Evolutionary conservation across 345 rosid species (phyloP).

Genomic region (Dipteronia sinensis): DNA sequence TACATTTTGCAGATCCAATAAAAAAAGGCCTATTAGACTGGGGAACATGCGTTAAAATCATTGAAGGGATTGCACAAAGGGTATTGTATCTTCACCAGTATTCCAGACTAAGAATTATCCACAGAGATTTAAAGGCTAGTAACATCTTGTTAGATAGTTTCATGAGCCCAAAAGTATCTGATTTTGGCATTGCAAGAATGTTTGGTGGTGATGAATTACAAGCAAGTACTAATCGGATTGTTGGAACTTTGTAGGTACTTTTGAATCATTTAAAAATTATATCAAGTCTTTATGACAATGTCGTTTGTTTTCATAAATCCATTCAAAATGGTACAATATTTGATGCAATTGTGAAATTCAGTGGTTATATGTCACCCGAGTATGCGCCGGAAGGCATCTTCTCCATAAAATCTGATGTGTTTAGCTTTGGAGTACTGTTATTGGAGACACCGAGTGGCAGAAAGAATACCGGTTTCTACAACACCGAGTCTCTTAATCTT

Average conservation of each 20-base stretch:
- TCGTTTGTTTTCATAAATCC: no score
- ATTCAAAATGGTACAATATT: no score
- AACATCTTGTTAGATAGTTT: slow-evolving; percentile 47
- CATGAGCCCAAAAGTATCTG: slow-evolving; percentile 52
- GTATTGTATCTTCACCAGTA: slow-evolving; percentile 60
- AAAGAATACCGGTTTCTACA: no score
- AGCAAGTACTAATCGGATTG: slow-evolving; percentile 42
- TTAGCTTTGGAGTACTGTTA: no score
- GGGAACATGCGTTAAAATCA: slow-evolving; percentile 36
- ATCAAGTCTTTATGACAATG: no score
- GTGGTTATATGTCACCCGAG: no score
- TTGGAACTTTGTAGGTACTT: slow-evolving; percentile 47
- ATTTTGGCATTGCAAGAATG: slow-evolving; percentile 59
- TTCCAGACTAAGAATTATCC: slow-evolving; percentile 51
- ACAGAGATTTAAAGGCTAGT: slow-evolving; percentile 51
- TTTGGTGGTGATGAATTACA: slow-evolving; percentile 38
- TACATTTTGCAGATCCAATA: slow-evolving; percentile 27
- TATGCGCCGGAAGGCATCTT: no score
- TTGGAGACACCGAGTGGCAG: no score
- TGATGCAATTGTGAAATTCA: no score
- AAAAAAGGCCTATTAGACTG: slow-evolving; percentile 29
- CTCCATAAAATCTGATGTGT: no score
- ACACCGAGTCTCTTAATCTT: no score
- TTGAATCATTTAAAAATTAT: not conserved
- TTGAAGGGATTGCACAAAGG: slow-evolving; percentile 49